Conservation (phyloP, 1,139 yeast species). For the Candida anutae region DNA sequence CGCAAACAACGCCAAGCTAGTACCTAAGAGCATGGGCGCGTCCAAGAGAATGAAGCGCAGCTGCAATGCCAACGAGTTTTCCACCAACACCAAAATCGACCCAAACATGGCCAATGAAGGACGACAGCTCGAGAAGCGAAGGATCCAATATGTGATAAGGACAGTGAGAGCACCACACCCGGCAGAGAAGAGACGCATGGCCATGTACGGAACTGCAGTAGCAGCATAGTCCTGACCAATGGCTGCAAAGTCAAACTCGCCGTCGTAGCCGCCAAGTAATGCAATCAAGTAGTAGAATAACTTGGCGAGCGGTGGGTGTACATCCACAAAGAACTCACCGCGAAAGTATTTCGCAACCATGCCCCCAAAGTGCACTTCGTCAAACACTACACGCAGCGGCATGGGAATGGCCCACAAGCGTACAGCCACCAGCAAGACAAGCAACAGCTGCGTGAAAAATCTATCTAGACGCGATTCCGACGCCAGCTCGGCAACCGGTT, state of each 20-base stretch:
- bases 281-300: slow-evolving; percentile 41
- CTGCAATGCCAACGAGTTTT: slow-evolving; percentile 47
- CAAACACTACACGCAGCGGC: slow-evolving; percentile 31
- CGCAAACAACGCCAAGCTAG: slow-evolving; percentile 35
- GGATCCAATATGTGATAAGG: slow-evolving; percentile 37
- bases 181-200: slow-evolving; percentile 27
- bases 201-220: slow-evolving; percentile 22
- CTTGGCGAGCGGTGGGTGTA: slow-evolving; percentile 56
- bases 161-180: slow-evolving; percentile 39
- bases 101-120: slow-evolving; percentile 37
- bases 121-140: slow-evolving; percentile 42
- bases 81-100: slow-evolving; percentile 38
- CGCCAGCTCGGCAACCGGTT: too few species aligned
- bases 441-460: slow-evolving; percentile 7
- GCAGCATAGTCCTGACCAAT: slow-evolving; percentile 27
- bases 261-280: slow-evolving; percentile 35
- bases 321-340: slow-evolving; percentile 55
- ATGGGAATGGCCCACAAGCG: slow-evolving; percentile 18
- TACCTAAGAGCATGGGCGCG: slow-evolving; percentile 40
- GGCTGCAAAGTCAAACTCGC: slow-evolving; percentile 23
- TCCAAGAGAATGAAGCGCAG: slow-evolving; percentile 46
- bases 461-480: too few species aligned
- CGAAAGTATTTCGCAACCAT: slow-evolving; percentile 36
- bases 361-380: slow-evolving; percentile 21
- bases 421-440: slow-evolving; percentile 7